phyloP scores from a whole-genome alignment of 2,329 filamentous ascomycete species.

The Rhexocercosporidium sp. region DNA sequence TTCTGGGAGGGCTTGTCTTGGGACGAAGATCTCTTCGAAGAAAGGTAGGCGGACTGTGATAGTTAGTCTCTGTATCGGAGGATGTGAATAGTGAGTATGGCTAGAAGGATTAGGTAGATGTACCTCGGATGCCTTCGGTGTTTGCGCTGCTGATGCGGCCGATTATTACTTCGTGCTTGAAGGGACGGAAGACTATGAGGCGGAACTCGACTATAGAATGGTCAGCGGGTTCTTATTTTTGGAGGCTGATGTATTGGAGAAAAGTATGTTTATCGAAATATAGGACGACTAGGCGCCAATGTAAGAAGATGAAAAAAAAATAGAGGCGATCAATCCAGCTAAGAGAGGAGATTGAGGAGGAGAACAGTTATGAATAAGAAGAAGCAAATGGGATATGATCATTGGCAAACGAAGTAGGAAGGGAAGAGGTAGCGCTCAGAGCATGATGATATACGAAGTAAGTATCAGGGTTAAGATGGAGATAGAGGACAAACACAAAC shows the following conservation, averaged over 20 bases:
- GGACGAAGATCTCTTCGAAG: constrained; percentile 90
- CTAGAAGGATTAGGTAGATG: constrained; percentile 31
- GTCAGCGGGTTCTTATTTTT: constrained; percentile 6
- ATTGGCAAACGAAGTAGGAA: too few species aligned
- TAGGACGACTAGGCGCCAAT: too few species aligned
- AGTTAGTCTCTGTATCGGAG: neutral
- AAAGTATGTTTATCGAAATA: too few species aligned
- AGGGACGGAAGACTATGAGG: constrained; percentile 91
- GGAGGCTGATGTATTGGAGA: too few species aligned
- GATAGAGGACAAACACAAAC: neutral
- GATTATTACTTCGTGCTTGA: constrained; percentile 90
- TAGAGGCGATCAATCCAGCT: too few species aligned
- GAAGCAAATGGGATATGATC: too few species aligned
- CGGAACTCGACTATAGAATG: constrained; percentile 80
- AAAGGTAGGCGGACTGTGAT: constrained; percentile 79
- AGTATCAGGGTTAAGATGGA: neutral
- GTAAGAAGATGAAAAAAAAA: too few species aligned
- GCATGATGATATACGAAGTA: too few species aligned
- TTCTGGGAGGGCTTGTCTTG: constrained; percentile 70
- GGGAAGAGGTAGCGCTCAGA: too few species aligned
- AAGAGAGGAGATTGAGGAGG: neutral
- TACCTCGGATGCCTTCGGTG: constrained; percentile 73
- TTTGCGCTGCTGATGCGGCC: constrained; percentile 81
- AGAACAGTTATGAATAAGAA: neutral
- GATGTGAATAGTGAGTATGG: neutral